A percentile compares a stretch with the other conserved stretches of the same genome.
Conservation (phyloP, 805 yeast species). For the Maudiozyma saulgeensis region DNA sequence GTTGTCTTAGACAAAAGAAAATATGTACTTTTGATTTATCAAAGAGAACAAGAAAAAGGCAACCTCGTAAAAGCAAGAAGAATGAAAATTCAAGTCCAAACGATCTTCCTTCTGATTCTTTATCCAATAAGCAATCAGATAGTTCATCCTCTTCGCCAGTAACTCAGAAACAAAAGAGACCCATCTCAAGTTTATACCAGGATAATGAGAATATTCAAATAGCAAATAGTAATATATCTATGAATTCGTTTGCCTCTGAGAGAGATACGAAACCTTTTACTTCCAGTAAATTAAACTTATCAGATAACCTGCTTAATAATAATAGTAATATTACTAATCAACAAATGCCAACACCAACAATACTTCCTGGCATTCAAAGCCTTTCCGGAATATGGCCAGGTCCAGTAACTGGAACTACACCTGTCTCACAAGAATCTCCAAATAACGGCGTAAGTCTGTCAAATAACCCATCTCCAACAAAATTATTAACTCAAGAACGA, state of each 20-base stretch:
- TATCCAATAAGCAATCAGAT: background rate
- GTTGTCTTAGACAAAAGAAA: conserved; percentile 59
- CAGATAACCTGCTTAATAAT: background rate
- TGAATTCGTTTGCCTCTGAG: background rate
- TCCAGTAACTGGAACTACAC: background rate
- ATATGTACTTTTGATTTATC: conserved; percentile 59
- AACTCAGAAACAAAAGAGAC: background rate
- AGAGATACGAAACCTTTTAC: background rate
- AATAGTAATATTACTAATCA: background rate
- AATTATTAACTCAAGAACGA: background rate
- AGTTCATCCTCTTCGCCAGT: background rate
- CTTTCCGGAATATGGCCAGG: conserved; percentile 4
- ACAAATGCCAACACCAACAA: background rate
- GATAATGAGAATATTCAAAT: background rate
- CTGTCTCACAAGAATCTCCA: background rate
- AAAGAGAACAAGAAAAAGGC: conserved; percentile 42
- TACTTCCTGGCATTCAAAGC: conserved; percentile 8
- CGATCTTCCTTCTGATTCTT: background rate
- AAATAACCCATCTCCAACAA: background rate
- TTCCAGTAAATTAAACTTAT: background rate
- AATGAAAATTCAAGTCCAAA: background rate
- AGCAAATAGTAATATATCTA: background rate
- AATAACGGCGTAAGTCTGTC: background rate
- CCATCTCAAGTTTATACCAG: background rate
- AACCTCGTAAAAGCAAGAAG: background rate